Percentiles rank a stretch among this genome's conserved stretches.
These are phyloP conservation scores for Melanopsichium pennsylvanicum DNA, from an alignment of 1,284 basidiomycete species.

Conservation along the genomic window DNA sequence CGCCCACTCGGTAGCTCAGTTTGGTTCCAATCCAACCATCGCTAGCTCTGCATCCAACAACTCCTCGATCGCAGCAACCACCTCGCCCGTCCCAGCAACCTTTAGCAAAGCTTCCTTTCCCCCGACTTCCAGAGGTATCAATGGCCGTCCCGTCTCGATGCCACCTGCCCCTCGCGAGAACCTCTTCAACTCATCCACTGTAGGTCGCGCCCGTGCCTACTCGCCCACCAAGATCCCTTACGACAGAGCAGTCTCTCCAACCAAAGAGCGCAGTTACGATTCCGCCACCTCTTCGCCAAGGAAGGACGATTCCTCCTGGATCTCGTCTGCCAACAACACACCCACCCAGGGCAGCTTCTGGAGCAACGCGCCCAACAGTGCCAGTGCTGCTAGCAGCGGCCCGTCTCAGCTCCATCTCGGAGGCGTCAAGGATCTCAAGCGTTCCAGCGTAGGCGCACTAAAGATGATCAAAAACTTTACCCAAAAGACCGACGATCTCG, in stretches of 20 bases:
- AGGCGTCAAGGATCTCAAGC: constrained; percentile 57
- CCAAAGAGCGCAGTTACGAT: constrained; percentile 39
- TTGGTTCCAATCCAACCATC: constrained; percentile 39
- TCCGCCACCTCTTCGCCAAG: constrained; percentile 41
- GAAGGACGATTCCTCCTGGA: constrained; percentile 55
- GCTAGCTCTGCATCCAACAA: constrained; percentile 25
- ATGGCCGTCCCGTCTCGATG: constrained; percentile 53
- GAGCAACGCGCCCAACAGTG: constrained; percentile 29
- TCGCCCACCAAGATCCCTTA: constrained; percentile 43
- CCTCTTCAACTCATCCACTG: constrained; percentile 33
- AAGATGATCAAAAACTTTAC: constrained; percentile 60
- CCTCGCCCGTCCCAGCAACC: constrained; percentile 21
- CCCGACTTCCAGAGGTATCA: constrained; percentile 22
- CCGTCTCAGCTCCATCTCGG: constrained; percentile 57
- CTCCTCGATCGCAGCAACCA: constrained; percentile 19
- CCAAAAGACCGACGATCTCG: constrained; percentile 38
- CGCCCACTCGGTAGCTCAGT: constrained; percentile 5
- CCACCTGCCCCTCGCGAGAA: constrained; percentile 52
- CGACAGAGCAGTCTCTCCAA: constrained; percentile 34
- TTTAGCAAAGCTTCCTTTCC: constrained; percentile 42
- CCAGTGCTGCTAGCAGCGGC: constrained; percentile 5
- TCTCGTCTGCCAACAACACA: constrained; percentile 38
- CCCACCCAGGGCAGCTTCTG: constrained; percentile 54
- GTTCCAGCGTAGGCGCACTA: constrained; percentile 57
- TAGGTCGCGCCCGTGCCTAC: constrained; percentile 29